Percentiles rank a stretch among this genome's conserved stretches.
These are phyloP conservation scores for Aphanomyces stellatus DNA, from an alignment of 352 stramenopile genomes.

Conservation along the genomic window DNA sequence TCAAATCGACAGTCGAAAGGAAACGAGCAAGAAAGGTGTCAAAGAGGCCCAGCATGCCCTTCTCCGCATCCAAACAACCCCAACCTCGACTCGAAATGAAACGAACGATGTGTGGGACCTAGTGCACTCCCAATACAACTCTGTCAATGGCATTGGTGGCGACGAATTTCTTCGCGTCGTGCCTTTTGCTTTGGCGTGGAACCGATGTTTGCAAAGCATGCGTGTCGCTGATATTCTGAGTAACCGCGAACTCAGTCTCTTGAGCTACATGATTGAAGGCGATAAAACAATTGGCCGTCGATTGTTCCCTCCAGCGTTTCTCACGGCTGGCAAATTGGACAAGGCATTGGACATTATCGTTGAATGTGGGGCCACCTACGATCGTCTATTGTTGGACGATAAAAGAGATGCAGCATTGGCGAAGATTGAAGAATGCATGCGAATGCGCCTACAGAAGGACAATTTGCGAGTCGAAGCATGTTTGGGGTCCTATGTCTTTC, in stretches of 20 bases:
- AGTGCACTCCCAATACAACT: slow-evolving; percentile 45
- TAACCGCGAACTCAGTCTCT: slow-evolving; percentile 74
- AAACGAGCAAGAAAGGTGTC: slow-evolving; percentile 55
- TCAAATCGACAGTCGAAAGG: slow-evolving; percentile 29
- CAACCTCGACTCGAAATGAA: slow-evolving; percentile 29
- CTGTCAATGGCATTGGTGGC: slow-evolving; percentile 66
- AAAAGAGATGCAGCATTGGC: slow-evolving; percentile 84
- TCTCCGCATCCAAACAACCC: background rate
- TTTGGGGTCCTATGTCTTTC: slow-evolving; percentile 81
- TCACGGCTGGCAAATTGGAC: slow-evolving; percentile 80
- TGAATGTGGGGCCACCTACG: slow-evolving; percentile 67
- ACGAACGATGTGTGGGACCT: slow-evolving; percentile 34
- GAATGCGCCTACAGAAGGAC: slow-evolving; percentile 79
- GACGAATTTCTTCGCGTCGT: slow-evolving; percentile 80
- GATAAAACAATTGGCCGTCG: slow-evolving; percentile 62
- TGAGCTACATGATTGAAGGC: slow-evolving; percentile 73
- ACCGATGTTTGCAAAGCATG: slow-evolving; percentile 62
- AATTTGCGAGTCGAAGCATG: slow-evolving; percentile 73
- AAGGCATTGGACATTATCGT: slow-evolving; percentile 81
- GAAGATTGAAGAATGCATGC: slow-evolving; percentile 82
- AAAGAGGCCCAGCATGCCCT: slow-evolving; percentile 20
- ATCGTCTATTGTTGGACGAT: slow-evolving; percentile 78
- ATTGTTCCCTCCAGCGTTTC: slow-evolving; percentile 76
- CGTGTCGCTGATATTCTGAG: slow-evolving; percentile 77
- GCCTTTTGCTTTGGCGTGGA: slow-evolving; percentile 83